A percentile compares a stretch with the other conserved stretches of the same genome.
Conservation (phyloP, 352 stramenopile species). For the Labyrinthula sp. region DNA sequence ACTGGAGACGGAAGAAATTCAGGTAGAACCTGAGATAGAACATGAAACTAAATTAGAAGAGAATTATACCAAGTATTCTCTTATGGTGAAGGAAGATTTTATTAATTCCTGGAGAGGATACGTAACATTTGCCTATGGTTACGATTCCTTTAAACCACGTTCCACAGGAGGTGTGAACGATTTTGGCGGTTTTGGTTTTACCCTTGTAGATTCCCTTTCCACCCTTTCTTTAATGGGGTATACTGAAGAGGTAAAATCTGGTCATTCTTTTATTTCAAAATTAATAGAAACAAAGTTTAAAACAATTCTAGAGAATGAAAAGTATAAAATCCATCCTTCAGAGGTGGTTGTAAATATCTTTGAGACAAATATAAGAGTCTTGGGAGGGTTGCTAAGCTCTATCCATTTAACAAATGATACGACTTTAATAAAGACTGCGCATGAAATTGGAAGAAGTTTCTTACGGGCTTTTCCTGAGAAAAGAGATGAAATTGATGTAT, state of each 20-base stretch:
- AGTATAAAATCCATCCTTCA: too few species aligned
- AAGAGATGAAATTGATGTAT: background rate
- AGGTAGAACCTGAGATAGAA: too few species aligned
- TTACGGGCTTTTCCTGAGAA: background rate
- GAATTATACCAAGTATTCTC: too few species aligned
- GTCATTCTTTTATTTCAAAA: background rate
- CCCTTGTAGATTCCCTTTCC: background rate
- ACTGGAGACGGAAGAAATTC: too few species aligned
- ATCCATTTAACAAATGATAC: too few species aligned
- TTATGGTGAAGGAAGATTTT: slow-evolving; percentile 19
- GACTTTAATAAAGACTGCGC: background rate
- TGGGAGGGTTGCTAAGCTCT: too few species aligned
- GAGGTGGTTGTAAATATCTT: too few species aligned
- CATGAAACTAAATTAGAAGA: too few species aligned
- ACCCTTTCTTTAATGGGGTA: background rate
- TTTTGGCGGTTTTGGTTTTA: slow-evolving; percentile 32
- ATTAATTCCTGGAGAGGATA: slow-evolving; percentile 61
- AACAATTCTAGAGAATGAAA: too few species aligned
- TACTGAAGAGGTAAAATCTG: background rate
- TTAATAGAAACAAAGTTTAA: too few species aligned
- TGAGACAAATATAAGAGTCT: too few species aligned
- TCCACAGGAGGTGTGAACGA: slow-evolving; percentile 44
- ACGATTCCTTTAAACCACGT: slow-evolving; percentile 72
- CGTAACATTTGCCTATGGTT: slow-evolving; percentile 71
- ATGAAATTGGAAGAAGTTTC: background rate